phyloP scores from a whole-genome alignment of 2,329 filamentous ascomycete genomes.

The Rutstroemia sydowiana region DNA sequence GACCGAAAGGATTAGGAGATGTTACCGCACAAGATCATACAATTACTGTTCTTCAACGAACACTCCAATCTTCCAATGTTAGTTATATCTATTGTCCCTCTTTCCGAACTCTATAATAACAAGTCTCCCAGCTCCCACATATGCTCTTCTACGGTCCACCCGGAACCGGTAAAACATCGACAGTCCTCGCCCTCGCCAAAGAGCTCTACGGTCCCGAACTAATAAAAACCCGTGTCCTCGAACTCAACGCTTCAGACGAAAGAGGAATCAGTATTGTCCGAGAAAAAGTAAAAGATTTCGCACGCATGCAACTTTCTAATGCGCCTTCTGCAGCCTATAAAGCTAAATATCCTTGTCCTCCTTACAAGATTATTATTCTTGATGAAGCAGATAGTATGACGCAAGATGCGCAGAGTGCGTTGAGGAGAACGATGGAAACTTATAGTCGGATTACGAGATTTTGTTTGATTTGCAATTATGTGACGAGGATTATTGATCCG shows the following conservation, averaged over 20 bases:
- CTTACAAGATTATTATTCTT: conserved; percentile 97
- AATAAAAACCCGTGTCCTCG: conserved; percentile 88
- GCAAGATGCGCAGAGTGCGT: conserved; percentile 88
- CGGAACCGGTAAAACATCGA: conserved; percentile 95
- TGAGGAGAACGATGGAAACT: conserved; percentile 95
- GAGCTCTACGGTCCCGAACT: conserved; percentile 95
- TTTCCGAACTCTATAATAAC: conserved; percentile 15
- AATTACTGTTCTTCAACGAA: conserved; percentile 83
- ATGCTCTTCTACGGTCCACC: conserved; percentile 99
- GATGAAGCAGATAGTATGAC: conserved; percentile 99
- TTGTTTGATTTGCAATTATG: conserved; percentile 97
- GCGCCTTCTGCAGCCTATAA: conserved; percentile 54
- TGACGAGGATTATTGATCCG: conserved; percentile 95
- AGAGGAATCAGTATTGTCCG: conserved; percentile 95
- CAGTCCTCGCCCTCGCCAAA: conserved; percentile 92
- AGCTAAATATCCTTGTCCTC: conserved; percentile 79
- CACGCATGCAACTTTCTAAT: conserved; percentile 86
- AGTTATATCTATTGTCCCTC: conserved; percentile 16
- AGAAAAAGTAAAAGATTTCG: conserved; percentile 98
- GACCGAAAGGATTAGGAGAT: conserved; percentile 88
- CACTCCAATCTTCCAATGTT: conserved; percentile 88
- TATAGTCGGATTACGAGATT: conserved; percentile 96
- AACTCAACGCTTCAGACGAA: conserved; percentile 98
- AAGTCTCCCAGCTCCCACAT: conserved; percentile 64
- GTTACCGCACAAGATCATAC: conserved; percentile 98